These are phyloP conservation scores for Globisporangium cederbergense DNA, from an alignment of 352 stramenopile species.

Conservation along the genomic window DNA sequence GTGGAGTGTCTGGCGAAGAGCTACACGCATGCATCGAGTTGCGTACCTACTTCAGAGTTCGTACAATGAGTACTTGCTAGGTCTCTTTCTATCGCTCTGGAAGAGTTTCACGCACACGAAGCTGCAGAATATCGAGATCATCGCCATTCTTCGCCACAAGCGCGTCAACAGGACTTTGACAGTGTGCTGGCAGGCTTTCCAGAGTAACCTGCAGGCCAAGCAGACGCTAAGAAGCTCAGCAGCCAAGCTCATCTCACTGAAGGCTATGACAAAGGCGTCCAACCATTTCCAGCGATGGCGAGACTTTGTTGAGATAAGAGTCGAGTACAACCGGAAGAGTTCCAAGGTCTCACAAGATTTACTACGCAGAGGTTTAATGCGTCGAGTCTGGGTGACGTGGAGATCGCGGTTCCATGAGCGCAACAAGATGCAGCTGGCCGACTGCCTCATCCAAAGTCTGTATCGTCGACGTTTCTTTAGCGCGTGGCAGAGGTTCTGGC, in stretches of 20 bases:
- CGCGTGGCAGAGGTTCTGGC: slow-evolving; percentile 22
- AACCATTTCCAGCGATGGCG: background rate
- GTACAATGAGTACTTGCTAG: background rate
- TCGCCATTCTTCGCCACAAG: background rate
- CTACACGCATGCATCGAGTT: background rate
- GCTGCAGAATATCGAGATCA: background rate
- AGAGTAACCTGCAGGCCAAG: background rate
- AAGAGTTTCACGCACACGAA: background rate
- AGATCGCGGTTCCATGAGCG: background rate
- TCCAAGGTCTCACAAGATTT: background rate
- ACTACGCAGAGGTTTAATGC: background rate
- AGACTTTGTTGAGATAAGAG: background rate
- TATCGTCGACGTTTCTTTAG: slow-evolving; percentile 2
- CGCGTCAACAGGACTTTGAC: background rate
- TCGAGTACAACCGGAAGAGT: background rate
- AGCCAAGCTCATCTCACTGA: background rate
- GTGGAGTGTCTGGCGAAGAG: slow-evolving; percentile 7
- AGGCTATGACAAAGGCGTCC: background rate
- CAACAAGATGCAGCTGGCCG: background rate
- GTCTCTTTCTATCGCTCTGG: background rate
- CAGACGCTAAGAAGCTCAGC: background rate
- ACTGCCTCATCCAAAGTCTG: slow-evolving; percentile 1
- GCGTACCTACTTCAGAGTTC: background rate
- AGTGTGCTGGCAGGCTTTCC: slow-evolving; percentile 7
- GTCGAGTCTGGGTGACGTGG: slow-evolving; percentile 1